phyloP scores from a whole-genome alignment of 352 stramenopile species.

The Thalassiosira mediterranea region DNA sequence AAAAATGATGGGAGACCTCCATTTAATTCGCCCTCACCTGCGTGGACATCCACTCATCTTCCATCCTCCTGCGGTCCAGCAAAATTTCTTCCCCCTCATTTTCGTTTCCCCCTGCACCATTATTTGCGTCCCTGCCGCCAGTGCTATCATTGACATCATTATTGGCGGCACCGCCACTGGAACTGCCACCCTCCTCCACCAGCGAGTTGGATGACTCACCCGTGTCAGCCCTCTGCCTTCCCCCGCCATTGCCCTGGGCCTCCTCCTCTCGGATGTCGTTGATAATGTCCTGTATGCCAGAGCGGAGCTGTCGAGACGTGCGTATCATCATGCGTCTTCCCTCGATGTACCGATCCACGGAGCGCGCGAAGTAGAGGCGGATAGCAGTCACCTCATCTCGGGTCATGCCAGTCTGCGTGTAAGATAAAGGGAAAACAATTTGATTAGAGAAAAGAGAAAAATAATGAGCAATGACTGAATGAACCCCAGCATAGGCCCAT shows the following conservation, averaged over 20 bases:
- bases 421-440: not conserved
- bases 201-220: slow-evolving; percentile 47
- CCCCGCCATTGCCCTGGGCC: not conserved
- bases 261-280: too few relatives aligned
- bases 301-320: slow-evolving; percentile 13
- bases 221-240: not conserved
- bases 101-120: slow-evolving; percentile 9
- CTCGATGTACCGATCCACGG: slow-evolving; percentile 70
- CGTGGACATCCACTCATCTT: slow-evolving; percentile 82
- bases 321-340: slow-evolving; percentile 48
- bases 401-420: slow-evolving; percentile 51
- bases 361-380: slow-evolving; percentile 72
- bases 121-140: not conserved
- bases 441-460: not conserved
- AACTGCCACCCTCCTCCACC: slow-evolving; percentile 7
- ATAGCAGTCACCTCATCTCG: slow-evolving; percentile 70
- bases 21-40: slow-evolving; percentile 48
- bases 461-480: not conserved
- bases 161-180: not conserved
- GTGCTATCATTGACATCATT: not conserved
- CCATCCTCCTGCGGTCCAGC: slow-evolving; percentile 54
- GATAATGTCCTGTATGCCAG: slow-evolving; percentile 15
- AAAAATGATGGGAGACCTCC: too few relatives aligned
- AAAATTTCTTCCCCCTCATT: slow-evolving; percentile 54
- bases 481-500: not conserved